Conservation (phyloP, 352 stramenopile genomes). For the Bremia lactucae region DNA sequence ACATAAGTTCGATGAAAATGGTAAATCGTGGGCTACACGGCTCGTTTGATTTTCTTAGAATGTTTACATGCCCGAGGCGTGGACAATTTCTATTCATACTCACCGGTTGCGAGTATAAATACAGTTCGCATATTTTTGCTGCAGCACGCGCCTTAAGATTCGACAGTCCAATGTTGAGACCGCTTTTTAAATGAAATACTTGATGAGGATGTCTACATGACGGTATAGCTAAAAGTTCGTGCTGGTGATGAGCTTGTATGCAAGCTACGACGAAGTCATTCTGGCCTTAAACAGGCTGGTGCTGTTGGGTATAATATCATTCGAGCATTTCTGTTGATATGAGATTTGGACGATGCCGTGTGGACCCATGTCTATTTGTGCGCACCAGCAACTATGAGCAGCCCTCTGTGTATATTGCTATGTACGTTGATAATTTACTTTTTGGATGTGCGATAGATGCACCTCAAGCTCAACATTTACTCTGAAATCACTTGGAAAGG, state of each 20-base stretch:
- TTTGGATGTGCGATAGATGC: slow-evolving; percentile 2
- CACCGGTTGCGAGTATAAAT: slow-evolving; percentile 14
- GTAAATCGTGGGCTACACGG: too few species aligned
- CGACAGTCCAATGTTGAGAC: slow-evolving; percentile 20
- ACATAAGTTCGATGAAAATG: too few species aligned
- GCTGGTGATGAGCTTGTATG: slow-evolving; percentile 9
- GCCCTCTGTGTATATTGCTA: neutral
- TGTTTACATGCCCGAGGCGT: too few species aligned
- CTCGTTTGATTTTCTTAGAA: too few species aligned
- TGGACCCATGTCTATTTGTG: slow-evolving; percentile 8
- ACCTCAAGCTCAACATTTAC: slow-evolving; percentile 2
- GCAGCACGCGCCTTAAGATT: slow-evolving; percentile 4
- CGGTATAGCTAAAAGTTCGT: slow-evolving; percentile 4
- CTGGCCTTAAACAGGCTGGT: slow-evolving; percentile 24
- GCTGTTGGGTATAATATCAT: slow-evolving; percentile 23
- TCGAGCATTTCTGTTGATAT: neutral
- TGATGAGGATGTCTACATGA: slow-evolving; percentile 23
- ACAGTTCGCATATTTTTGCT: slow-evolving; percentile 19
- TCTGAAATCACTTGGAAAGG: slow-evolving; percentile 1
- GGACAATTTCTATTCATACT: too few species aligned
- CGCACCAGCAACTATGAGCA: neutral
- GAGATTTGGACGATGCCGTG: slow-evolving; percentile 1
- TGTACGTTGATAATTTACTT: slow-evolving; percentile 9
- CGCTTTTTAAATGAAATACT: slow-evolving; percentile 26
- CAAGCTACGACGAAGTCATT: slow-evolving; percentile 16